Percentiles rank a stretch among this genome's conserved stretches.
Evolutionary conservation across 805 yeast species (phyloP).

Genomic region (Candida palmyrensis): DNA sequence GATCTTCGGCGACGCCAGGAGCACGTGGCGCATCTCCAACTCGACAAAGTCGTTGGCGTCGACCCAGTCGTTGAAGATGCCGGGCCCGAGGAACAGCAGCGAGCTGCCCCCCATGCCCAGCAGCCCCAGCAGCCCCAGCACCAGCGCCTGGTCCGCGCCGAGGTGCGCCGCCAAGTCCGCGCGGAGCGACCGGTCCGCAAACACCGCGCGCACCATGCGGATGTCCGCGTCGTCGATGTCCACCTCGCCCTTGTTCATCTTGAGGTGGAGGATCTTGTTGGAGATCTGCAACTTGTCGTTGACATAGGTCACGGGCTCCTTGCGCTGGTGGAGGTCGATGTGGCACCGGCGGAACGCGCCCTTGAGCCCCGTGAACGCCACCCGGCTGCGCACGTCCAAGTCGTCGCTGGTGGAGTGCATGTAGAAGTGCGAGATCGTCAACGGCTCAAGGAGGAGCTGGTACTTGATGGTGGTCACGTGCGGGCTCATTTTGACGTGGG

Average conservation of each 20-base stretch:
- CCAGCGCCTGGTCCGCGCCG: conserved; percentile 1
- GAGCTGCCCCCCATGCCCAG: not conserved
- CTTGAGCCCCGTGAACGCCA: conserved; percentile 36
- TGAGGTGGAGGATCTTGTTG: conserved; percentile 44
- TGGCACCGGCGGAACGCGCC: conserved; percentile 28
- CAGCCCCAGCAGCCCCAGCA: too few species aligned
- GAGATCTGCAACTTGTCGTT: conserved; percentile 32
- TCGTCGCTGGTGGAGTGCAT: conserved; percentile 22
- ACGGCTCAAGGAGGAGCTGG: conserved; percentile 35
- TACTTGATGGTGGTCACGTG: conserved; percentile 39
- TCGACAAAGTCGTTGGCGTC: conserved; percentile 76
- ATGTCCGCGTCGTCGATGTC: conserved; percentile 67
- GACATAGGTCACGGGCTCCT: conserved; percentile 29
- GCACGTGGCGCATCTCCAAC: conserved; percentile 45
- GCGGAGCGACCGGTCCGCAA: conserved; percentile 47
- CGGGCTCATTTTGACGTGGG: conserved; percentile 31
- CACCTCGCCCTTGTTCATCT: conserved; percentile 63
- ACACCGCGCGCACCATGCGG: conserved; percentile 58
- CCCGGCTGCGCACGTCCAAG: conserved; percentile 15
- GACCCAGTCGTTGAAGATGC: conserved; percentile 59
- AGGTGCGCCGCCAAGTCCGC: conserved; percentile 19
- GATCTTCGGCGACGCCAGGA: conserved; percentile 38
- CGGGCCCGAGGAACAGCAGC: not conserved
- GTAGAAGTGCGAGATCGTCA: conserved; percentile 32
- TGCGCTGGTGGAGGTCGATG: conserved; percentile 37